phyloP scores from a whole-genome alignment of 176 grass and related monocot genomes.

The Tuctoria greenei region DNA sequence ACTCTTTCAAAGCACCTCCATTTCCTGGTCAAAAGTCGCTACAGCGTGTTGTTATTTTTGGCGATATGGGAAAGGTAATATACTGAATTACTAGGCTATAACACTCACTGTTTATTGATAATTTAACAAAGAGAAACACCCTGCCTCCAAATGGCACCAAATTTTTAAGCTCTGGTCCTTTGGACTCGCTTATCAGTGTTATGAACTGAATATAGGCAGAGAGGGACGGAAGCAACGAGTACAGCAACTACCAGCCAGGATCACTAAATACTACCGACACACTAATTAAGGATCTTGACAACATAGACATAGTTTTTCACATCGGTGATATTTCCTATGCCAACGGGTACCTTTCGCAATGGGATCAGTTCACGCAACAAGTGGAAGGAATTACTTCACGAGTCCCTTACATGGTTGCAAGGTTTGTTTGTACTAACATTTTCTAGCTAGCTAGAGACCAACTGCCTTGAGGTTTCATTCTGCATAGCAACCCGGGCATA shows the following conservation, averaged over 20 bases:
- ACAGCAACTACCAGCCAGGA: conserved; percentile 70
- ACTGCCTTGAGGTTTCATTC: neutral
- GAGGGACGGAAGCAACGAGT: conserved; percentile 86
- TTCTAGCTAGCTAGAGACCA: neutral
- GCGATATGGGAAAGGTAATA: conserved; percentile 93
- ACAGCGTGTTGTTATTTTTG: conserved; percentile 79
- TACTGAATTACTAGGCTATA: neutral
- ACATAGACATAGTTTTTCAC: conserved; percentile 84
- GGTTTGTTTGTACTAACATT: conserved; percentile 31
- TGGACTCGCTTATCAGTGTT: neutral
- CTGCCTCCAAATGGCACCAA: too few species aligned
- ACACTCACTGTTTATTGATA: neutral
- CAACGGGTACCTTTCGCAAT: conserved; percentile 91
- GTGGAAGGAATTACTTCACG: conserved; percentile 77
- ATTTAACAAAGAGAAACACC: neutral
- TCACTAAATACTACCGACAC: conserved; percentile 85
- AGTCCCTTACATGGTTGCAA: conserved; percentile 90
- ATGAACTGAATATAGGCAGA: conserved; percentile 52
- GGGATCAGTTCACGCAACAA: conserved; percentile 96
- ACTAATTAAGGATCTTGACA: conserved; percentile 74
- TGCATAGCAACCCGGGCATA: neutral
- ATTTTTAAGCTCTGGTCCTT: neutral
- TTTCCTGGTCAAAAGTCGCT: conserved; percentile 78
- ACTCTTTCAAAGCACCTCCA: conserved; percentile 73
- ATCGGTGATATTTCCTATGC: conserved; percentile 85